These are phyloP conservation scores for Fusarium virguliforme DNA, from an alignment of 2,329 filamentous ascomycete genomes.

Conservation along the genomic window DNA sequence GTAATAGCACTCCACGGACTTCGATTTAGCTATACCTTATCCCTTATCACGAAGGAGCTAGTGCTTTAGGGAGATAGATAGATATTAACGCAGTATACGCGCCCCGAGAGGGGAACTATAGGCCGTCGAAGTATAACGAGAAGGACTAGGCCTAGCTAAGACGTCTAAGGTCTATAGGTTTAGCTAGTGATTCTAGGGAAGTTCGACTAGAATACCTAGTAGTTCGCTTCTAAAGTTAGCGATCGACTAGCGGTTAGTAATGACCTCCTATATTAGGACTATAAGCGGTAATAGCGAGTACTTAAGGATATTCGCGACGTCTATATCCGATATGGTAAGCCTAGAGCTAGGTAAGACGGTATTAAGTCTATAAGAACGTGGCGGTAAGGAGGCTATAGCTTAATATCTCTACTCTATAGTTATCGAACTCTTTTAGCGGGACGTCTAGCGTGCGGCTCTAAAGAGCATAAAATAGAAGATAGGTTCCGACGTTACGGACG, in stretches of 20 bases:
- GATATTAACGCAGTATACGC: not conserved
- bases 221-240: not conserved
- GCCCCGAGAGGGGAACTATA: not conserved
- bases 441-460: not conserved
- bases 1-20: not conserved
- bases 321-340: not conserved
- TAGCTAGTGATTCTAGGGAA: not conserved
- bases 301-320: not conserved
- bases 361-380: not conserved
- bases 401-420: not conserved
- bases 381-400: not conserved
- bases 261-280: not conserved
- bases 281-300: not conserved
- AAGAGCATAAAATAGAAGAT: not conserved
- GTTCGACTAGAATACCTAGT: not conserved
- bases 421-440: not conserved
- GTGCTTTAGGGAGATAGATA: not conserved
- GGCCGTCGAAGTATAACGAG: not conserved
- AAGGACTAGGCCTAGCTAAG: not conserved
- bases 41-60: not conserved
- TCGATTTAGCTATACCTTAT: not conserved
- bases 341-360: not conserved
- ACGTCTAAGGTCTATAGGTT: not conserved
- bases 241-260: not conserved
- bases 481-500: not conserved